Evolutionary conservation across 129 eudicot species (phyloP), one percentile per base, ranked within the genome.

Genomic region (Ambrosia trifida): DNA sequence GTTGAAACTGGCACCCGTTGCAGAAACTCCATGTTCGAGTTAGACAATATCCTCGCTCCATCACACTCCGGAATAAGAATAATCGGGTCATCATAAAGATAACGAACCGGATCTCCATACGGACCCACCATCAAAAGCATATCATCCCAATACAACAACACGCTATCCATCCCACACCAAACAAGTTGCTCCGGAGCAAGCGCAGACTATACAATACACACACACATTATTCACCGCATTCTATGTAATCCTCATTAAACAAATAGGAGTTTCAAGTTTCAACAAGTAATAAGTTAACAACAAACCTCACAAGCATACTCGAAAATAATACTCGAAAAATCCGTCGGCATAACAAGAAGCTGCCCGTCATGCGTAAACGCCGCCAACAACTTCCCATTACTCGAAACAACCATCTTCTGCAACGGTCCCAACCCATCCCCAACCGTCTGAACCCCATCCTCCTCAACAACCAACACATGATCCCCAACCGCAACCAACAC

Each of bases 101-200:
- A 95, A 64, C 85, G 86, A 65, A 95, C 91, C 2, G 97, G 86
- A 53, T 88, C 99, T 58, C 88, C 99, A 77, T 66, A 87, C 13
- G 97, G 94, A 9, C 97, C 97, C 74, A 95, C 99, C 99, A 95
- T 95, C 83, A 95, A 57, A 79, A 95, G 95, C 84, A 87, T 78
- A 75, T 95, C 99, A 79, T 95, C 97, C 99, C 99, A 95, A 74
- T 95, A 95, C 32, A 95, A 94, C 54, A 95, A 73, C 58, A 95
- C 97, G 69, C 91, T 95, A 82, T 95, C 99, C 91, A 90, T 78
- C 72, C 99, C 99, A 78, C 99, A 95, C 99, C 99, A 95, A 72
- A 91, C 97, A 73, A 95, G 82, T 80, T 95, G 99, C 65, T 88
- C 97, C 30, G 99, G 99, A 72, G 99, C 89, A 58, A 95, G 91